Percentiles rank a stretch among this genome's conserved stretches.
Conservation (phyloP, 1,284 basidiomycete species). For the Filobasidium uniguttulatum region DNA sequence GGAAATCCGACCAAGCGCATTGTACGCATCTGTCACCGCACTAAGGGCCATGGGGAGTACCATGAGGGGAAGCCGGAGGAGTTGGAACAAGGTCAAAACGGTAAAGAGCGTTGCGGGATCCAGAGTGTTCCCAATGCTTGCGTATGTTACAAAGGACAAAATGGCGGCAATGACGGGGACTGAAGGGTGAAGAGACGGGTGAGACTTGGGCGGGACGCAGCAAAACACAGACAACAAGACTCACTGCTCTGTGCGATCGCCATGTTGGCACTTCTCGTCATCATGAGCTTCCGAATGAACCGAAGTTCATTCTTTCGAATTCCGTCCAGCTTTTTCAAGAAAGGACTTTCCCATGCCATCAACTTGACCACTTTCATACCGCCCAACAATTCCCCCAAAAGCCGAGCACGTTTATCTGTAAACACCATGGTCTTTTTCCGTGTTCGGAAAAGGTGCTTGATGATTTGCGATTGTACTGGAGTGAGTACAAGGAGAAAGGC, state of each 20-base stretch:
- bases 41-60: slow-evolving; percentile 54
- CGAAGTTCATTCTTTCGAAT: slow-evolving; percentile 63
- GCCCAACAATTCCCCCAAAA: slow-evolving; percentile 48
- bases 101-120: slow-evolving; percentile 58
- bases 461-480: slow-evolving; percentile 53
- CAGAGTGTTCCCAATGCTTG: slow-evolving; percentile 6
- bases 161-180: slow-evolving; percentile 71
- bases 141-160: slow-evolving; percentile 71
- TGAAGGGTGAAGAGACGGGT: slow-evolving; percentile 36
- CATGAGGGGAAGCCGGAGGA: slow-evolving; percentile 36
- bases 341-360: slow-evolving; percentile 46
- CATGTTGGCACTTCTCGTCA: slow-evolving; percentile 52
- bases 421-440: slow-evolving; percentile 69
- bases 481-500: slow-evolving; percentile 58
- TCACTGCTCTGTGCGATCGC: slow-evolving; percentile 37
- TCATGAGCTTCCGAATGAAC: slow-evolving; percentile 59
- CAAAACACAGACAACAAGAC: neutral
- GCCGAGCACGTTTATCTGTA: slow-evolving; percentile 52
- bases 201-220: neutral
- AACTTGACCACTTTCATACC: slow-evolving; percentile 84
- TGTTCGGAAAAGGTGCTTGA: slow-evolving; percentile 59
- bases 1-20: slow-evolving; percentile 55
- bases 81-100: slow-evolving; percentile 63
- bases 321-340: slow-evolving; percentile 50
- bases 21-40: slow-evolving; percentile 61